Base-by-base conservation (phyloP, 2,329 filamentous ascomycete species). In the Penicillium palitans region DNA sequence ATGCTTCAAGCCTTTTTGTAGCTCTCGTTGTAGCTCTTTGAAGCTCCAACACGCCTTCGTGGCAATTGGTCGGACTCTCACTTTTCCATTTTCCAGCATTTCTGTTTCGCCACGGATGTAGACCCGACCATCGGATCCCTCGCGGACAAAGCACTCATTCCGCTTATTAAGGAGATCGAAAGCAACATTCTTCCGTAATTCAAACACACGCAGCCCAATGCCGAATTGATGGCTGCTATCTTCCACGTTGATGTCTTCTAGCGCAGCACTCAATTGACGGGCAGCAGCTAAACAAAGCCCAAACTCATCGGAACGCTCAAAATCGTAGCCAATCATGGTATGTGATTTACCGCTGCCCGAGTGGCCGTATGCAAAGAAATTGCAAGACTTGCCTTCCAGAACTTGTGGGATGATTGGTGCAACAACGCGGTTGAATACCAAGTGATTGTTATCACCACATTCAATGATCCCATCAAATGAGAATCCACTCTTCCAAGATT, bases 101-200 rank as follows among this genome's bases (percentile, higher is more conserved):
- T 80, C 78, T 0, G 78, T 79, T 56, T 76, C 65, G 0, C 78
- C 78, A 13, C 78, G 76, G 41, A 80, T 70, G 49, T 80, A 72
- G 3, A 68, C 70, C 46, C 71, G 67, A 1, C 77, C 75, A 54
- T 80, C 77, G 2, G 66, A 57, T 0, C 77, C 78, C 62, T 80
- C 73, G 9, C 78, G 69, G 31, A 80, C 68, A 60, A 74, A 68
- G 57, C 77, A 80, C 62, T 77, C 64, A 2, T 57, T 68, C n/a
- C 68, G 64, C 6, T 63, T 57, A 50, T 79, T 78, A 25, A 80
- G 68, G 2, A 80, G 70, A 56, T 80, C 78, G 58, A 74, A 79
- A 0, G 77, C 78, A 0, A 40, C 68, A 52, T 79, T 80, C 27
- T 74, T 72, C 4, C 78, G 74, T 8, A 80, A 46, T 61, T 80